Conservation (phyloP, 805 yeast species). For the Osmozyma mogii region DNA sequence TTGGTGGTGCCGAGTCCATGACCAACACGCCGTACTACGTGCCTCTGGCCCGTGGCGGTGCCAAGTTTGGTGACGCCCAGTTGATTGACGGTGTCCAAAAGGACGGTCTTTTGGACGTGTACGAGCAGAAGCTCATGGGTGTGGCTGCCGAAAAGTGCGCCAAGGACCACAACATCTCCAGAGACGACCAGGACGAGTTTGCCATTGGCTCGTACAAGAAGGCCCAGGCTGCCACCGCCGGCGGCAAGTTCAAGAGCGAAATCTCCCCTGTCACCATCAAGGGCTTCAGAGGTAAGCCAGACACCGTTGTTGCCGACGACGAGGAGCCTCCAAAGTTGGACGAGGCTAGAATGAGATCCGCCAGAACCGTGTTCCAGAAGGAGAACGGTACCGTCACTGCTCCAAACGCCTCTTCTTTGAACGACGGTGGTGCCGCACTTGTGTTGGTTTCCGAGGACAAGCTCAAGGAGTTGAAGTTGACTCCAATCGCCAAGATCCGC, state of each 20-base stretch:
- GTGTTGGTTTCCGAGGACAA: constrained; percentile 79
- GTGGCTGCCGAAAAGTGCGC: constrained; percentile 97
- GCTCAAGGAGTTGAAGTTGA: constrained; percentile 76
- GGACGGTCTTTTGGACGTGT: constrained; percentile 93
- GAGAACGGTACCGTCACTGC: constrained; percentile 96
- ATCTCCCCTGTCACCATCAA: constrained; percentile 83
- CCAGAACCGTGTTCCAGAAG: constrained; percentile 91
- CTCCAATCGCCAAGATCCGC: constrained; percentile 78
- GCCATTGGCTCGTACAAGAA: constrained; percentile 81
- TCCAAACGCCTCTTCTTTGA: constrained; percentile 91
- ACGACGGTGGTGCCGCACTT: constrained; percentile 98
- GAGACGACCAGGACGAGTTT: constrained; percentile 85
- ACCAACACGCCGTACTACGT: constrained; percentile 89
- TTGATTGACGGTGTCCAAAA: constrained; percentile 84
- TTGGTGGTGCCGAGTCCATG: constrained; percentile 98
- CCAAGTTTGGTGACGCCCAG: constrained; percentile 76
- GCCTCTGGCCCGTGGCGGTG: constrained; percentile 79
- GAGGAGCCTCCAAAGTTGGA: constrained; percentile 79
- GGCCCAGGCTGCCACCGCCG: constrained; percentile 72
- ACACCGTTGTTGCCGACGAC: constrained; percentile 59
- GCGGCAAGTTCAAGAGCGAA: constrained; percentile 76
- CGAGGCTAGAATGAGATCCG: constrained; percentile 66
- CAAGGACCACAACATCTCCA: constrained; percentile 60
- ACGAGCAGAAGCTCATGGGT: constrained; percentile 87
- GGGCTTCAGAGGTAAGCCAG: constrained; percentile 87